Base-by-base conservation (phyloP, 345 rosid genomes). In the Capsella bursapastoris region DNA sequence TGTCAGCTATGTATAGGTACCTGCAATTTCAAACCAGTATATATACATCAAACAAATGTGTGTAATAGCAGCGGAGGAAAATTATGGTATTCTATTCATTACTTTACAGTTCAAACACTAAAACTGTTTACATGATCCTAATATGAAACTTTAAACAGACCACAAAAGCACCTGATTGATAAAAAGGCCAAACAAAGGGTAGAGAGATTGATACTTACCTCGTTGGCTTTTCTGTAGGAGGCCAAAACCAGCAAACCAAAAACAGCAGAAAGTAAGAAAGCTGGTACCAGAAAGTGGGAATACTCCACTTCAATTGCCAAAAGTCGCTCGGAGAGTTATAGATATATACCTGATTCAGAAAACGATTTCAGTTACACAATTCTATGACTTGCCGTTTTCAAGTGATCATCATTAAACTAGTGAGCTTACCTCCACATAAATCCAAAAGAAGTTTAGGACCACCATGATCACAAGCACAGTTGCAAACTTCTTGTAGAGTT, bases 221-320 rank as follows among this genome's bases (percentile, higher is more conserved):
- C 1, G 92, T 89, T 31, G 92, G 93, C 68, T 92, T 89, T 12
- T 65, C 72, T 28, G 97, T 86, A 69, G 93, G 97, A 82, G 88
- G 82, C 96, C 92, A 88, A 7, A 86, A 89, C 31, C 78, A 41
- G 72, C 96, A 87, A 49, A 92, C 86, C 87, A 92, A 75, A 18
- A 18, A 18, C 22, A 18, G 22, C 45, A 92, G 85, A 68, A 67
- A 65, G 64, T 73, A 92, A 1, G 96, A 82, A 66, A 92, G 85
- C 70, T 86, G 18, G 66, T 79, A 77, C 96, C 93, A 89, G 82
- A 88, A 84, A 1, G 88, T 88, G 14, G 96, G 97, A 70, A 92
- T 85, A 65, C 84, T 83, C 97, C 97, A 92, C n/a, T 86, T 86
- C 72, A 82, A 71, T 86, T 80, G 89, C 93, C 97, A 91, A 72